Evolutionary conservation across 345 rosid species (phyloP).

Genomic region (Durio zibethinus): DNA sequence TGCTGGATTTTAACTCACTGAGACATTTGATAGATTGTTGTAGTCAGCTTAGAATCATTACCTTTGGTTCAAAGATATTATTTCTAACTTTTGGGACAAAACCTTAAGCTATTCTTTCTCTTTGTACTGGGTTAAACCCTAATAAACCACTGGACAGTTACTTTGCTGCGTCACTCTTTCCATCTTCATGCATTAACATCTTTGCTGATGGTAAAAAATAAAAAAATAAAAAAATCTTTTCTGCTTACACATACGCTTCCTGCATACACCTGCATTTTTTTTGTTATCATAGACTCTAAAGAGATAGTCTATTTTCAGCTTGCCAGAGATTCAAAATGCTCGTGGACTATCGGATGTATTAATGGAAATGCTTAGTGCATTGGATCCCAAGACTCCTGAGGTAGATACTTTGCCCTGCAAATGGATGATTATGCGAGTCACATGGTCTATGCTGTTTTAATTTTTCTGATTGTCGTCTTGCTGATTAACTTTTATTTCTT

Average conservation of each 20-base stretch:
- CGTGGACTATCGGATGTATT: conserved; percentile 67
- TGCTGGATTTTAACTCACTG: background rate
- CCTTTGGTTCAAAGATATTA: background rate
- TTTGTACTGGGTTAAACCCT: background rate
- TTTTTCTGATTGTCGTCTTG: background rate
- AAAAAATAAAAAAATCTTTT: too few species aligned
- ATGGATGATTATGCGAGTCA: background rate
- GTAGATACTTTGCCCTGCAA: conserved; percentile 26
- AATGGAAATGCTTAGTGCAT: conserved; percentile 80
- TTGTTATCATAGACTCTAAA: background rate
- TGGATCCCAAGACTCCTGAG: conserved; percentile 80
- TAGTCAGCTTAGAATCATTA: background rate
- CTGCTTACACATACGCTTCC: background rate
- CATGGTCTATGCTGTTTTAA: background rate
- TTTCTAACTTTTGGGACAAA: background rate
- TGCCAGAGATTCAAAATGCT: conserved; percentile 75
- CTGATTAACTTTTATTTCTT: background rate
- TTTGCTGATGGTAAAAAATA: too few species aligned
- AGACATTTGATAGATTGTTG: background rate
- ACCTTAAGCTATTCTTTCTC: background rate
- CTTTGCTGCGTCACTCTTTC: background rate
- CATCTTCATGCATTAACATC: background rate
- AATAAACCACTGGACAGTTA: background rate
- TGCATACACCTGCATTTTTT: background rate
- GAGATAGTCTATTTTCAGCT: conserved; percentile 36